Conservation (phyloP, 1,139 yeast species). For the Kurtzmaniella quercitrusa region DNA sequence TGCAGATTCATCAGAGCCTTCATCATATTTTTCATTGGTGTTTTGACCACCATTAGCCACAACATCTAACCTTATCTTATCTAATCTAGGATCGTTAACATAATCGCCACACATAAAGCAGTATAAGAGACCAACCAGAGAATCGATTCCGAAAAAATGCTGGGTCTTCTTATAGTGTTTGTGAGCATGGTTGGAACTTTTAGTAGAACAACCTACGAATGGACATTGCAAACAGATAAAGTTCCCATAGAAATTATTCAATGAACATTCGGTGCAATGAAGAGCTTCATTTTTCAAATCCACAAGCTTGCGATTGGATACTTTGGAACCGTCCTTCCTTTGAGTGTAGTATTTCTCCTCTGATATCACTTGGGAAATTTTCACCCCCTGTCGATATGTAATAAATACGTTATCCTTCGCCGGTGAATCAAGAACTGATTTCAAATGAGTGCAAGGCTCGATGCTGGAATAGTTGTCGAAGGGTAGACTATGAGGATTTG, state of each 20-base stretch:
- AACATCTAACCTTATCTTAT: conserved; percentile 41
- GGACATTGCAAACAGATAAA: conserved; percentile 81
- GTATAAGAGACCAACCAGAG: conserved; percentile 54
- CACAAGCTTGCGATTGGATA: conserved; percentile 26
- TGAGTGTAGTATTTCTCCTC: conserved; percentile 18
- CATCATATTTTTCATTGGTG: conserved; percentile 21
- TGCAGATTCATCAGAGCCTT: neutral
- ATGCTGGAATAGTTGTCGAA: conserved; percentile 27
- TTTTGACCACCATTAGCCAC: conserved; percentile 7
- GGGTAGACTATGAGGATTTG: conserved; percentile 15
- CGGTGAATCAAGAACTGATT: conserved; percentile 48
- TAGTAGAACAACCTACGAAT: conserved; percentile 64
- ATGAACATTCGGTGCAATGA: conserved; percentile 48
- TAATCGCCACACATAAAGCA: conserved; percentile 79
- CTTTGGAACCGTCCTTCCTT: conserved; percentile 30
- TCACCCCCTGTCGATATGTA: conserved; percentile 58
- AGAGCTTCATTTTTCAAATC: conserved; percentile 40
- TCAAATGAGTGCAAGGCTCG: conserved; percentile 51
- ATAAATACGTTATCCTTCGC: conserved; percentile 53
- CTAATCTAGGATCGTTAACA: conserved; percentile 57
- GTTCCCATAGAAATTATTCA: conserved; percentile 45
- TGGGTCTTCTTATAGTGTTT: conserved; percentile 57
- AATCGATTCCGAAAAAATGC: conserved; percentile 73
- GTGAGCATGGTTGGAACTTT: conserved; percentile 49
- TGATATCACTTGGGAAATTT: conserved; percentile 34